Conservation (phyloP, 257 asterid genomes). For the Nicotiana obtusifolia region DNA sequence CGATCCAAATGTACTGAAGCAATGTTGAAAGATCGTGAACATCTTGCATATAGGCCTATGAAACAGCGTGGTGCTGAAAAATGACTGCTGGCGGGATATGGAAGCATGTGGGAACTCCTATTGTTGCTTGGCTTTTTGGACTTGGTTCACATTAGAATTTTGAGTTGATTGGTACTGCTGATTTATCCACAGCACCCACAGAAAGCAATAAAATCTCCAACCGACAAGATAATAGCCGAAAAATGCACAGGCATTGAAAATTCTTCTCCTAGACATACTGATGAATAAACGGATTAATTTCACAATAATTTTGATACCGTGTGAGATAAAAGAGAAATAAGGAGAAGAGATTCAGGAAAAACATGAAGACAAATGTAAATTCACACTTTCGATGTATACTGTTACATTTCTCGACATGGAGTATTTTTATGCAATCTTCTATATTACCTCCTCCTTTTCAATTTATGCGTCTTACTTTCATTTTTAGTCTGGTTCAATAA, state of each 20-base stretch:
- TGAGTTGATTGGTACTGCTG: neutral
- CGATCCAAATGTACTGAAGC: neutral
- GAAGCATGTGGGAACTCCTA: neutral
- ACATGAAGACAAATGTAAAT: neutral
- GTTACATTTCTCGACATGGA: neutral
- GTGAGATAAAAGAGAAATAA: neutral
- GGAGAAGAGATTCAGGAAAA: neutral
- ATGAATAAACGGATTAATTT: neutral
- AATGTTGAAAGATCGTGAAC: neutral
- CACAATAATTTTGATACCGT: neutral
- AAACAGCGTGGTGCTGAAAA: neutral
- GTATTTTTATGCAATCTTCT: neutral
- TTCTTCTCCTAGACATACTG: neutral
- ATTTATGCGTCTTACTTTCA: too few relatives aligned
- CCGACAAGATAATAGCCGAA: neutral
- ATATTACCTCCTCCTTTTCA: neutral
- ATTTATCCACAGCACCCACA: neutral
- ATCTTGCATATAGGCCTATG: neutral
- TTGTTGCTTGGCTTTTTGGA: neutral
- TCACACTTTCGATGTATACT: neutral
- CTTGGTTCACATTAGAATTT: neutral
- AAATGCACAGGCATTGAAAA: neutral
- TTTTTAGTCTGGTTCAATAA: too few relatives aligned
- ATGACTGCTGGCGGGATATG: neutral
- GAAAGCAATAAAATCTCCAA: neutral